Evolutionary conservation across 148 eudicot genomes (phyloP).

Genomic region (Persicaria tinctoria): DNA sequence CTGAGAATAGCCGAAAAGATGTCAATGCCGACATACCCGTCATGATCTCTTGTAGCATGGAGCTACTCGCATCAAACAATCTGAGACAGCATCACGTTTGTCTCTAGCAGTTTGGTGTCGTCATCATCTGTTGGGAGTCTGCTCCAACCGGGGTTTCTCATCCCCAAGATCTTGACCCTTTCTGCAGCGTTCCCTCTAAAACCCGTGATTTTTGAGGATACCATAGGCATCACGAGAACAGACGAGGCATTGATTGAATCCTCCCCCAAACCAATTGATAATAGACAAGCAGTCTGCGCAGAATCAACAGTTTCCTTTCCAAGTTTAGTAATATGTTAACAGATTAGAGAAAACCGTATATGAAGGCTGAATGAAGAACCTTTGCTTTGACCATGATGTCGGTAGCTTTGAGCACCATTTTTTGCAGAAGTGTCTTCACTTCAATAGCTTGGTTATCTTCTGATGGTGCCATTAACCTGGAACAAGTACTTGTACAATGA

Average conservation of each 20-base stretch:
- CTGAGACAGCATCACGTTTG: slow-evolving; percentile 35
- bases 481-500: slow-evolving; percentile 11
- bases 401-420: slow-evolving; percentile 41
- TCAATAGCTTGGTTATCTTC: slow-evolving; percentile 71
- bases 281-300: slow-evolving; percentile 58
- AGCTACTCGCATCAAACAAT: slow-evolving; percentile 28
- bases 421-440: slow-evolving; percentile 36
- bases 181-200: slow-evolving; percentile 60
- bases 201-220: slow-evolving; percentile 90
- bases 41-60: slow-evolving; percentile 6
- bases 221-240: slow-evolving; percentile 88
- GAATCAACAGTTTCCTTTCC: slow-evolving; percentile 5
- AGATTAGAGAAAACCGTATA: background rate
- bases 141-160: slow-evolving; percentile 54
- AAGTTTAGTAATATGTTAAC: background rate
- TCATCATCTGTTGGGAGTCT: slow-evolving; percentile 57
- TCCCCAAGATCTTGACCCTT: slow-evolving; percentile 47
- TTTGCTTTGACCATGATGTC: slow-evolving; percentile 59
- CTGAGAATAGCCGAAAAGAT: background rate
- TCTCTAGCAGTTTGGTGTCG: slow-evolving; percentile 38
- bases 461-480: slow-evolving; percentile 41
- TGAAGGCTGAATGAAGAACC: slow-evolving; percentile 26
- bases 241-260: slow-evolving; percentile 82
- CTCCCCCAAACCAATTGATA: slow-evolving; percentile 77
- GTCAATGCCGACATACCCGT: too few species aligned